phyloP scores from a whole-genome alignment of 441 rosid species.

The Populus hybrid region DNA sequence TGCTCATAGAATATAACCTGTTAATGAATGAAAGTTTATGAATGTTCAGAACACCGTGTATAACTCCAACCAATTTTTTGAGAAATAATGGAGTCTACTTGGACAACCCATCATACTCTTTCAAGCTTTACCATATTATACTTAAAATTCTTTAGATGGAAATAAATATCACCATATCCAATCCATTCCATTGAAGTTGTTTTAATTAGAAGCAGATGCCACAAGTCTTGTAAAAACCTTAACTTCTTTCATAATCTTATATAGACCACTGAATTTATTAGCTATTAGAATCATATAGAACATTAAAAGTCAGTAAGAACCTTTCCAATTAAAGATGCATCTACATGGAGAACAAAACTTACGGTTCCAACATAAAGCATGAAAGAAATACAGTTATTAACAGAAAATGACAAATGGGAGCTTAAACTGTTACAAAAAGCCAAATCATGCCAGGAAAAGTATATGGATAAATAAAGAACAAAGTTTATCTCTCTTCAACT shows the following conservation, averaged over 20 bases:
- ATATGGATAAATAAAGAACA: background rate
- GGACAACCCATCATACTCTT: background rate
- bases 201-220: background rate
- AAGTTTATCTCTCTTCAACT: background rate
- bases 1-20: slow-evolving; percentile 94
- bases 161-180: background rate
- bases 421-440: background rate
- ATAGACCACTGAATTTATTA: background rate
- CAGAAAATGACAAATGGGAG: background rate
- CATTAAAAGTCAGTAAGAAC: background rate
- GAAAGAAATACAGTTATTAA: background rate
- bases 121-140: background rate
- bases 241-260: background rate
- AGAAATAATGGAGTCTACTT: background rate
- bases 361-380: background rate
- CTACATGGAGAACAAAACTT: background rate
- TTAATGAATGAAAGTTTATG: background rate
- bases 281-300: background rate
- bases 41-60: background rate
- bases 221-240: background rate
- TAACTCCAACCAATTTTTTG: background rate
- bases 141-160: background rate
- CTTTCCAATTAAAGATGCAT: background rate
- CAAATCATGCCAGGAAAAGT: background rate
- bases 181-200: background rate